phyloP scores from a whole-genome alignment of 305 asterid species.

The Plantago coronopus region DNA sequence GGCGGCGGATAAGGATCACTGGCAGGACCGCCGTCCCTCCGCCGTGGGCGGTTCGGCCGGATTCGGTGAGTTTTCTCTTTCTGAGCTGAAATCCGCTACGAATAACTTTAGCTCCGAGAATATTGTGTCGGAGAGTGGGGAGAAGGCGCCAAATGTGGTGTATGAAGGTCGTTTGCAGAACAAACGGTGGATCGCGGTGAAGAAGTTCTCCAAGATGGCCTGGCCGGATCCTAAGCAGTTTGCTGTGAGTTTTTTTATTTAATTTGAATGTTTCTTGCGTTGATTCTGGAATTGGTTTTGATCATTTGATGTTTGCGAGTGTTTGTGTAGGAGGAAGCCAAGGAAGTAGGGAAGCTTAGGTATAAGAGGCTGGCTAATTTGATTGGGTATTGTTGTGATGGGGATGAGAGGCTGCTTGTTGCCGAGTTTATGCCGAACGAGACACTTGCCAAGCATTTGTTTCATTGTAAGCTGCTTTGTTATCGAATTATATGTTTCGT shows the following conservation, averaged over 20 bases:
- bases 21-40: slow-evolving; percentile 44
- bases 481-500: slow-evolving; percentile 8
- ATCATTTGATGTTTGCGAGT: slow-evolving; percentile 20
- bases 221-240: slow-evolving; percentile 96
- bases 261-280: neutral
- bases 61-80: slow-evolving; percentile 64
- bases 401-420: slow-evolving; percentile 93
- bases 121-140: slow-evolving; percentile 86
- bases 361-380: slow-evolving; percentile 85
- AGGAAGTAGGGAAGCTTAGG: slow-evolving; percentile 93
- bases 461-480: slow-evolving; percentile 63
- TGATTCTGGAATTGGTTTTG: neutral
- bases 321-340: slow-evolving; percentile 70
- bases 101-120: slow-evolving; percentile 74
- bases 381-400: slow-evolving; percentile 92
- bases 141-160: slow-evolving; percentile 79
- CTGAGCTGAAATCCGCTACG: slow-evolving; percentile 78
- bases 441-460: slow-evolving; percentile 93
- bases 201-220: slow-evolving; percentile 72
- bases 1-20: slow-evolving; percentile 45
- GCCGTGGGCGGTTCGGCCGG: slow-evolving; percentile 38
- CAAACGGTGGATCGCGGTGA: slow-evolving; percentile 79
- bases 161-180: slow-evolving; percentile 72
- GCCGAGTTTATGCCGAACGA: slow-evolving; percentile 97
- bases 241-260: slow-evolving; percentile 37